Conservation (phyloP, 2,329 filamentous ascomycete genomes). For the Fusarium duplospermum region DNA sequence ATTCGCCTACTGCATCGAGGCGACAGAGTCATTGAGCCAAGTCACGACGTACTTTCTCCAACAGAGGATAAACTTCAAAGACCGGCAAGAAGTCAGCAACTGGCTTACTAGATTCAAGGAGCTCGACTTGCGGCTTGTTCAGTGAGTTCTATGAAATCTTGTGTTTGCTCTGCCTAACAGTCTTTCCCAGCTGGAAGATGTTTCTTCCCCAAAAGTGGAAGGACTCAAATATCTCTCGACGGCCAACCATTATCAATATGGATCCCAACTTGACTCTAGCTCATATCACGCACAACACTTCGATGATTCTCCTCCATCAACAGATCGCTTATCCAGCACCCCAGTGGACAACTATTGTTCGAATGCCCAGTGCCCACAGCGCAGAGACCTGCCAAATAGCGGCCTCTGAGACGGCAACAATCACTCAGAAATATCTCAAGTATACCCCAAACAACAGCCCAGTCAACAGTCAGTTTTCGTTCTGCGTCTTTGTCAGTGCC, state of each 20-base stretch:
- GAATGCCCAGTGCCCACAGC: slow-evolving; percentile 57
- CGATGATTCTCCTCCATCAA: slow-evolving; percentile 62
- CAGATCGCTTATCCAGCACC: slow-evolving; percentile 57
- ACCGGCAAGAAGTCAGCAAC: slow-evolving; percentile 54
- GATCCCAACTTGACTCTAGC: slow-evolving; percentile 63
- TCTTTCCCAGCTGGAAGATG: slow-evolving; percentile 51
- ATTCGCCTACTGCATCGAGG: slow-evolving; percentile 60
- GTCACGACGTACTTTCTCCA: slow-evolving; percentile 59
- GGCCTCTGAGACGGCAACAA: slow-evolving; percentile 58
- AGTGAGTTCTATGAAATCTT: slow-evolving; percentile 39
- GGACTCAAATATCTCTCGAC: slow-evolving; percentile 47
- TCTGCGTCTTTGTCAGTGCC: slow-evolving; percentile 60
- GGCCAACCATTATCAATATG: slow-evolving; percentile 48
- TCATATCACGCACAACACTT: slow-evolving; percentile 62
- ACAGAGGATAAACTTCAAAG: slow-evolving; percentile 53
- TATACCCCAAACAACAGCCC: slow-evolving; percentile 43
- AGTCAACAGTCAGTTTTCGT: slow-evolving; percentile 53
- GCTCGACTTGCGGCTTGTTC: slow-evolving; percentile 58
- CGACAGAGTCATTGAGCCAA: slow-evolving; percentile 58
- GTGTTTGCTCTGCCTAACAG: neutral
- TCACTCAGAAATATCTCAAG: slow-evolving; percentile 59
- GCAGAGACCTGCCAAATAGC: slow-evolving; percentile 62
- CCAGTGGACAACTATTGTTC: slow-evolving; percentile 41
- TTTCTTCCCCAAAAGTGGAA: slow-evolving; percentile 47
- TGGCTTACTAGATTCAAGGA: slow-evolving; percentile 62